These are phyloP conservation scores for Boeremia exigua DNA, from an alignment of 2,329 filamentous ascomycete genomes.

Conservation along the genomic window DNA sequence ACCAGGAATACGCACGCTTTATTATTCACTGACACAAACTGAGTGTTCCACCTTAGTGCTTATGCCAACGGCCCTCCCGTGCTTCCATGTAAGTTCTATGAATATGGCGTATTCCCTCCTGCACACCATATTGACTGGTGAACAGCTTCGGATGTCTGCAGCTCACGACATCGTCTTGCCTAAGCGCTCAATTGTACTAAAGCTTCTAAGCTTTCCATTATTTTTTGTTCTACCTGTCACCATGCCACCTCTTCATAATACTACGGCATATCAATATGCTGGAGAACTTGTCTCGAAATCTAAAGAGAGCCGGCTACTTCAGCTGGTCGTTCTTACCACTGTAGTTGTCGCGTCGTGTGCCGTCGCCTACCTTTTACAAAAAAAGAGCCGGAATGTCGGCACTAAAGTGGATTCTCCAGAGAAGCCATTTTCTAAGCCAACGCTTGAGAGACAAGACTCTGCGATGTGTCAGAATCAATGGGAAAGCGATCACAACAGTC, in stretches of 20 bases:
- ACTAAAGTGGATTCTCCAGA: neutral
- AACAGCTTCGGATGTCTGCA: conserved; percentile 39
- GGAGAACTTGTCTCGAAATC: neutral
- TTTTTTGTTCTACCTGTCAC: conserved; percentile 22
- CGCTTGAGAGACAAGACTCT: conserved; percentile 8
- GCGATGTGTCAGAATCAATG: conserved; percentile 12
- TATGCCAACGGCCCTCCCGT: conserved; percentile 42
- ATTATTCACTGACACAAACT: conserved; percentile 38
- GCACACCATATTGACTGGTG: conserved; percentile 35
- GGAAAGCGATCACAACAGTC: conserved; percentile 19
- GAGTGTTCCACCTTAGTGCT: conserved; percentile 40
- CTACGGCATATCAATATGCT: neutral
- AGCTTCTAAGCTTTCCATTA: conserved; percentile 19
- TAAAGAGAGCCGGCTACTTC: neutral
- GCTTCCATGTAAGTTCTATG: conserved; percentile 44
- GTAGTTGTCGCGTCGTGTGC: neutral
- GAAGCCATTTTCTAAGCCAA: neutral
- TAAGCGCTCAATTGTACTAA: conserved; percentile 31
- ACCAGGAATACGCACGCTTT: conserved; percentile 25
- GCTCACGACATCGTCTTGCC: conserved; percentile 31
- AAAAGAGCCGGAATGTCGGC: neutral
- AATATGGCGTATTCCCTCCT: conserved; percentile 30
- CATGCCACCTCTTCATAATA: conserved; percentile 39
- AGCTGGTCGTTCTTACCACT: neutral
- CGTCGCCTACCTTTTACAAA: neutral